Conservation (phyloP, 331 rosid species). For the Arachis monticola region DNA sequence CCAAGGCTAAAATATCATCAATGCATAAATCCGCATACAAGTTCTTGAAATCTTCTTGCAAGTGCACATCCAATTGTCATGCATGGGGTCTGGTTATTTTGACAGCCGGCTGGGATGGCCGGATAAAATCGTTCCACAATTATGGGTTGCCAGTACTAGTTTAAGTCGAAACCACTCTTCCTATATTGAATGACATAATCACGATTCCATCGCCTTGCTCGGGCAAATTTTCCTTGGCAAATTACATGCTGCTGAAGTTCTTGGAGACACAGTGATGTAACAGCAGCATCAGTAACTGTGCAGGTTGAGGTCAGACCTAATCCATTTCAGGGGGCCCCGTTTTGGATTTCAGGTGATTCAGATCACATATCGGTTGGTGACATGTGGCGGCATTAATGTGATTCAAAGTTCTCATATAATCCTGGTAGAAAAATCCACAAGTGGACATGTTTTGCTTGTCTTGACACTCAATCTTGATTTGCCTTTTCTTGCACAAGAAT, state of each 20-base stretch:
- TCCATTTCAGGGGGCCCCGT: constrained; percentile 26
- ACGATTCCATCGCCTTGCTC: constrained; percentile 41
- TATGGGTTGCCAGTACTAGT: constrained; percentile 75
- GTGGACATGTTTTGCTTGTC: constrained; percentile 50
- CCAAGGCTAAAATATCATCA: constrained; percentile 48
- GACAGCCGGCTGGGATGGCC: constrained; percentile 96
- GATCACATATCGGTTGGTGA: constrained; percentile 11
- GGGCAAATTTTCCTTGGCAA: constrained; percentile 34
- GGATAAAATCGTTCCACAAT: constrained; percentile 86
- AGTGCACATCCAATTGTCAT: constrained; percentile 66
- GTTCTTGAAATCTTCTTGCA: constrained; percentile 80
- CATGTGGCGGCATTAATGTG: constrained; percentile 42
- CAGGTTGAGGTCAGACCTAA: constrained; percentile 27
- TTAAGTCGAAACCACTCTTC: constrained; percentile 52
- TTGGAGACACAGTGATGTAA: constrained; percentile 30
- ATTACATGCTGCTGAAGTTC: constrained; percentile 32
- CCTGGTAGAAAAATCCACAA: constrained; percentile 42
- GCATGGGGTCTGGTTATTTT: constrained; percentile 96
- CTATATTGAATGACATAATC: constrained; percentile 35
- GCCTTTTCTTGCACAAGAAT: constrained; percentile 22
- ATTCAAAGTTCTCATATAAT: constrained; percentile 30
- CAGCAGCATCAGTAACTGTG: constrained; percentile 35
- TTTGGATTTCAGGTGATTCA: constrained; percentile 33
- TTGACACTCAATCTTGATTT: constrained; percentile 24
- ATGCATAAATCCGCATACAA: constrained; percentile 76